phyloP scores from a whole-genome alignment of 164 flowering plant species.

The Brasenia schreberi region DNA sequence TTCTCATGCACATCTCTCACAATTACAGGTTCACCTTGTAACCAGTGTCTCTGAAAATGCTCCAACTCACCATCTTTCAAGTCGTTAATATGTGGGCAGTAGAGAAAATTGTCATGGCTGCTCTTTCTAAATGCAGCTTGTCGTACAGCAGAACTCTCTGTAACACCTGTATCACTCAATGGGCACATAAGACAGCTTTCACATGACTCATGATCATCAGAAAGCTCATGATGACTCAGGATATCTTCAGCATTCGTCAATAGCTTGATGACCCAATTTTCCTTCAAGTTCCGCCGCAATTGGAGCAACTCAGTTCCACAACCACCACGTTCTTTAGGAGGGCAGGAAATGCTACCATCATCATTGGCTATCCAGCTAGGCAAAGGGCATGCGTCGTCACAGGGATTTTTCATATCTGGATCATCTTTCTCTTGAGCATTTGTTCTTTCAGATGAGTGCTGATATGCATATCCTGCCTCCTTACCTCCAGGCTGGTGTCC shows the following conservation, averaged over 20 bases:
- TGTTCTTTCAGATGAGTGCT: conserved; percentile 11
- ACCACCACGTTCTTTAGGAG: conserved; percentile 55
- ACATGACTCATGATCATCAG: conserved; percentile 17
- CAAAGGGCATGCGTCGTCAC: conserved; percentile 6
- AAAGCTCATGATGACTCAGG: conserved; percentile 13
- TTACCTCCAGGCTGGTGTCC: conserved; percentile 30
- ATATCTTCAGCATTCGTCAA: conserved; percentile 37
- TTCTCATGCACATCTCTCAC: conserved; percentile 51
- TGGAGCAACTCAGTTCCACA: conserved; percentile 43
- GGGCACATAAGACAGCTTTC: conserved; percentile 30
- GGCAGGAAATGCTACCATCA: conserved; percentile 57
- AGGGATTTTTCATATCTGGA: background rate
- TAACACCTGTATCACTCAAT: conserved; percentile 4
- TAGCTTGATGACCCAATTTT: conserved; percentile 34
- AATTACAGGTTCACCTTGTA: conserved; percentile 65
- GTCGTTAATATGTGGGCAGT: conserved; percentile 44
- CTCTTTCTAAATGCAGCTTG: conserved; percentile 44
- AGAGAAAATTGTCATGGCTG: conserved; percentile 45
- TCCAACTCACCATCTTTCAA: conserved; percentile 26
- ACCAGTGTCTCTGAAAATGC: conserved; percentile 79
- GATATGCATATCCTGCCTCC: conserved; percentile 18
- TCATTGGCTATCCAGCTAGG: conserved; percentile 35
- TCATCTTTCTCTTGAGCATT: conserved; percentile 10
- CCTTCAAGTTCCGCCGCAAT: conserved; percentile 37
- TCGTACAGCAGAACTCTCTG: conserved; percentile 20